These are phyloP conservation scores for Bipolaris oryzae DNA, from an alignment of 2,329 filamentous ascomycete genomes.

Conservation along the genomic window DNA sequence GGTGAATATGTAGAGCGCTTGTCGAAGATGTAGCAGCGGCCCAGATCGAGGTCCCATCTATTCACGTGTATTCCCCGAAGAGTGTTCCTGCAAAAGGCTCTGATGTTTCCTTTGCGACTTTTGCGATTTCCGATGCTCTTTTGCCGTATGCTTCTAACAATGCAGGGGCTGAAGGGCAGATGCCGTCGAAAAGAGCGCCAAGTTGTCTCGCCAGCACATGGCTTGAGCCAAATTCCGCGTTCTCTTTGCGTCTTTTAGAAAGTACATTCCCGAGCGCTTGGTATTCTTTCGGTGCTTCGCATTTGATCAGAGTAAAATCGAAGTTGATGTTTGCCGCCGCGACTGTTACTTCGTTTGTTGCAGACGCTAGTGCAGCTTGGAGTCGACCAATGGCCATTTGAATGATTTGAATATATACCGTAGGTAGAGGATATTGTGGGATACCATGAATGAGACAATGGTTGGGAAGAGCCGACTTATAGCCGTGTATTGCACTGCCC, in stretches of 20 bases:
- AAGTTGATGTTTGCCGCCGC: slow-evolving; percentile 46
- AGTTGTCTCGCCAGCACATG: slow-evolving; percentile 51
- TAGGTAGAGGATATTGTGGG: not conserved
- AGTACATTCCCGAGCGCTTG: slow-evolving; percentile 39
- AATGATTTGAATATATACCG: not conserved
- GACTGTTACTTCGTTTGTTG: slow-evolving; percentile 21
- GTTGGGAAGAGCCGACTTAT: not conserved
- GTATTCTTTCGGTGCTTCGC: slow-evolving; percentile 51
- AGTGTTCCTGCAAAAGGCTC: not conserved
- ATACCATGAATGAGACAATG: no score
- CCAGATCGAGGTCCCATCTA: slow-evolving; percentile 47
- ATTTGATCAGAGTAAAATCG: slow-evolving; percentile 52
- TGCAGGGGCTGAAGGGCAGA: slow-evolving; percentile 40
- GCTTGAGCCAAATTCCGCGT: slow-evolving; percentile 48
- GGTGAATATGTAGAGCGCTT: slow-evolving; percentile 37
- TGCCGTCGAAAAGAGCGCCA: slow-evolving; percentile 48
- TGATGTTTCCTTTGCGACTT: not conserved
- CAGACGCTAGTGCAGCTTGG: not conserved
- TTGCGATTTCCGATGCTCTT: slow-evolving; percentile 31
- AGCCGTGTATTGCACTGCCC: not conserved
- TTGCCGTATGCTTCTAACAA: slow-evolving; percentile 47
- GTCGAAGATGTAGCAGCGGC: slow-evolving; percentile 47
- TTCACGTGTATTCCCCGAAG: slow-evolving; percentile 33
- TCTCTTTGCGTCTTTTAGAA: slow-evolving; percentile 34
- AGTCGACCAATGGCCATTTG: not conserved